These are phyloP conservation scores for Apiospora pterosperma DNA, from an alignment of 2,329 filamentous ascomycete genomes.

Conservation along the genomic window DNA sequence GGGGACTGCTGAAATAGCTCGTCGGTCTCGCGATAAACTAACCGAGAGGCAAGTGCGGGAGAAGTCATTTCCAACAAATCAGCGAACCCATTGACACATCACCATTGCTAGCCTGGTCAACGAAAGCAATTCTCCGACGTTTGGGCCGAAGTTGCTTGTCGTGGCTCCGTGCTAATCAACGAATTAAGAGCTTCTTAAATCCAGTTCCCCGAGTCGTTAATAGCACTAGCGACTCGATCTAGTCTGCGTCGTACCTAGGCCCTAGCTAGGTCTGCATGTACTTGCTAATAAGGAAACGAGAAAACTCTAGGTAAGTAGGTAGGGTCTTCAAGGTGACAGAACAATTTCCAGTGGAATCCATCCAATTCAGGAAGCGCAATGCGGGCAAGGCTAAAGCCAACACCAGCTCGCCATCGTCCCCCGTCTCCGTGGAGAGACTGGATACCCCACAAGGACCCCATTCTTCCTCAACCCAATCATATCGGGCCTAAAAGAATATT, in stretches of 20 bases:
- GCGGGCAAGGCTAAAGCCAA: slow-evolving; percentile 1
- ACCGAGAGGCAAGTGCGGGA: neutral
- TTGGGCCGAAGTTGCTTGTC: slow-evolving; percentile 3
- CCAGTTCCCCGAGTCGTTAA: neutral
- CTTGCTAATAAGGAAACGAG: too few species aligned
- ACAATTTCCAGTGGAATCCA: neutral
- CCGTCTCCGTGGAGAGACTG: neutral
- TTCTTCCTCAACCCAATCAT: neutral
- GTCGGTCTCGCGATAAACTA: neutral
- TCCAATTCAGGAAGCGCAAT: neutral
- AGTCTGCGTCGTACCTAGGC: neutral
- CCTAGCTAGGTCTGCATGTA: neutral
- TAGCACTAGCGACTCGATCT: slow-evolving; percentile 2
- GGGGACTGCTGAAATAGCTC: neutral
- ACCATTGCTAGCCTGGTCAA: slow-evolving; percentile 3
- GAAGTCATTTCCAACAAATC: neutral
- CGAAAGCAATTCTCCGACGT: slow-evolving; percentile 6
- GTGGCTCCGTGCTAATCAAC: neutral
- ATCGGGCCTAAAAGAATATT: neutral
- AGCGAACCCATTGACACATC: neutral
- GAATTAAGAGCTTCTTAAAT: neutral
- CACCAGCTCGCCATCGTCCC: neutral
- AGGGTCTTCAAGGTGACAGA: neutral
- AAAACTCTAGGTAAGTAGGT: too few species aligned
- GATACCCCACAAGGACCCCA: neutral